These are phyloP conservation scores for Colletotrichum sp. DNA, from an alignment of 2,329 filamentous ascomycete species.

Conservation along the genomic window DNA sequence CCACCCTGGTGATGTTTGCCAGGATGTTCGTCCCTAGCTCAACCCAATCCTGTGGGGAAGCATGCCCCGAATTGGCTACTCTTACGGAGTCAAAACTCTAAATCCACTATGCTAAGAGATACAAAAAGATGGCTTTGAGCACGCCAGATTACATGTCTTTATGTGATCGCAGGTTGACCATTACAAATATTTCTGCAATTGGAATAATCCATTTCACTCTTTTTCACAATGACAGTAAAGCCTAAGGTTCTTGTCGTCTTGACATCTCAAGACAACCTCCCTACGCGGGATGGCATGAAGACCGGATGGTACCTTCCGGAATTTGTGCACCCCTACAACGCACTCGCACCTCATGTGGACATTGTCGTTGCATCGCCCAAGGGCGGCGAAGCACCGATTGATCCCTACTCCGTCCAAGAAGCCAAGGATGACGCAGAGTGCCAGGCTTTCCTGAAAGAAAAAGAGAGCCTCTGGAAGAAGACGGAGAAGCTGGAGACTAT, in stretches of 20 bases:
- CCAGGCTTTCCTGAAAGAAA: background rate
- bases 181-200: rapidly evolving
- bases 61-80: background rate
- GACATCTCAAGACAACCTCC: background rate
- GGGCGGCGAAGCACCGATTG: background rate
- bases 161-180: background rate
- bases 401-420: background rate
- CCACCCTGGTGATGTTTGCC: background rate
- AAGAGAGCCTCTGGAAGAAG: background rate
- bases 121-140: background rate
- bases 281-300: background rate
- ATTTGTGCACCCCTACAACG: background rate
- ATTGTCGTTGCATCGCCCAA: background rate
- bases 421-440: background rate
- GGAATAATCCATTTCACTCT: rapidly evolving
- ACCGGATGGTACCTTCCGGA: background rate
- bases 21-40: background rate
- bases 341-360: background rate
- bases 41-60: background rate
- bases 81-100: background rate
- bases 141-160: background rate
- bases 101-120: background rate
- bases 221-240: background rate
- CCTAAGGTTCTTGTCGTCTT: background rate
- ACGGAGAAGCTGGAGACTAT: background rate